Conservation (phyloP, 257 asterid species). For the Linaria vulgaris region DNA sequence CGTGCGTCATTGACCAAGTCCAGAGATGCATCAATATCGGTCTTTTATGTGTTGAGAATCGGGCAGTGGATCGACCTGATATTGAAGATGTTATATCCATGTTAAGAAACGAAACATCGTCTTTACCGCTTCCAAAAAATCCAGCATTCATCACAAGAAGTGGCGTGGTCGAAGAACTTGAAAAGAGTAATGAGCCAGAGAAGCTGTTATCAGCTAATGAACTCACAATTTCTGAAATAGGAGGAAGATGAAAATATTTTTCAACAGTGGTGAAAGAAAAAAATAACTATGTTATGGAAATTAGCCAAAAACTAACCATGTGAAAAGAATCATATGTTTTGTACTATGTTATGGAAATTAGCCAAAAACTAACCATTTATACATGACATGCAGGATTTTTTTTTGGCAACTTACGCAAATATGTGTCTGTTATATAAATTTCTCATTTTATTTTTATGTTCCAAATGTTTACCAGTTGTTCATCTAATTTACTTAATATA, state of each 20-base stretch:
- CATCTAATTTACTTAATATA: no score
- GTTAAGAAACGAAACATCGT: constrained; percentile 38
- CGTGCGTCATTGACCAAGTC: constrained; percentile 34
- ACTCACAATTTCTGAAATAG: constrained; percentile 32
- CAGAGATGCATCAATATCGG: constrained; percentile 47
- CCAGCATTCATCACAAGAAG: constrained; percentile 48
- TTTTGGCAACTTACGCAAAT: no score
- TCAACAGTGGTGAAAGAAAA: no score
- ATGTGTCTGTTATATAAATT: no score
- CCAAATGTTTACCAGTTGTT: no score
- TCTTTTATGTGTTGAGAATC: constrained; percentile 55
- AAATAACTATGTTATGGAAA: no score
- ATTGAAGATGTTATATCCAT: constrained; percentile 46
- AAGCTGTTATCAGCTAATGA: constrained; percentile 28
- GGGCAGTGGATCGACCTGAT: constrained; percentile 47
- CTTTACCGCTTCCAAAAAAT: constrained; percentile 36
- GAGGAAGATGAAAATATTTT: constrained; percentile 14
- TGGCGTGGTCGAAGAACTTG: constrained; percentile 14
- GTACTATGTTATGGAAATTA: no score
- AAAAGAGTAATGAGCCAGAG: not conserved
- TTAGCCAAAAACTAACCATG: no score
- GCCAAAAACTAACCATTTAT: no score
- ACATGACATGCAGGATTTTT: no score
- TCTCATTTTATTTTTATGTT: no score
- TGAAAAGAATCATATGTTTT: no score